phyloP scores from a whole-genome alignment of 2,329 filamentous ascomycete species.

The Pleomassaria siparia region DNA sequence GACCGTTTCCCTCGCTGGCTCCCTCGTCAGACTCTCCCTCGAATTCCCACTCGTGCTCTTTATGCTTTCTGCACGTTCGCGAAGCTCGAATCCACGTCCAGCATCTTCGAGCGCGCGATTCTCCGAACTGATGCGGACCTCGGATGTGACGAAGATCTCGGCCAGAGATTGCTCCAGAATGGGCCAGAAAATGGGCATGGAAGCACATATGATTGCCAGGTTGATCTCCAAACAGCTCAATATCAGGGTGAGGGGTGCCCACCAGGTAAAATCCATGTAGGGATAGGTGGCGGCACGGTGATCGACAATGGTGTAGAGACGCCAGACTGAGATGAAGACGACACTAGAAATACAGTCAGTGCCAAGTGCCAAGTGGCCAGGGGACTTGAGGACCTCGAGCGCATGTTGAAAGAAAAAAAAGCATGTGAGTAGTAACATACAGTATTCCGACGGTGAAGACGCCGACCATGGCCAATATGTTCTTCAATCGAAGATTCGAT shows the following conservation, averaged over 20 bases:
- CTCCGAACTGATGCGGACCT: constrained; percentile 34
- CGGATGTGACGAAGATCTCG: constrained; percentile 24
- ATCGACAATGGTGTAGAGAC: constrained; percentile 30
- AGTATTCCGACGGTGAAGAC: constrained; percentile 35
- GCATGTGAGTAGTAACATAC: constrained; percentile 14
- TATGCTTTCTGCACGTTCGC: constrained; percentile 15
- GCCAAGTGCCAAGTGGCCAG: no score
- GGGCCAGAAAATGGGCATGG: constrained; percentile 22
- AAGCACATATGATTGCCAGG: constrained; percentile 19
- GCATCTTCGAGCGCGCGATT: constrained; percentile 19
- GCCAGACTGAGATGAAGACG: constrained; percentile 32
- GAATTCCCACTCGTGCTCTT: constrained; percentile 12
- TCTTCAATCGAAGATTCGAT: constrained; percentile 29
- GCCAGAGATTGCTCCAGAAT: constrained; percentile 11
- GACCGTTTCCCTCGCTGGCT: neutral
- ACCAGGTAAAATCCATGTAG: constrained; percentile 20
- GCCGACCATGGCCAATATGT: constrained; percentile 30
- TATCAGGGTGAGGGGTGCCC: constrained; percentile 12
- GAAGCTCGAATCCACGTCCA: constrained; percentile 29
- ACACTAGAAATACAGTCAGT: constrained; percentile 20
- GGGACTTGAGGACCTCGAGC: neutral
- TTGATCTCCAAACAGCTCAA: constrained; percentile 19
- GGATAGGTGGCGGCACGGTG: constrained; percentile 32
- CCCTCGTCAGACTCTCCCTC: constrained; percentile 8
- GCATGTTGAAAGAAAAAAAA: neutral